A percentile compares a stretch with the other conserved stretches of the same genome.
Conservation (phyloP, 2,329 filamentous ascomycete species). For the Chaetomium olivaceum region DNA sequence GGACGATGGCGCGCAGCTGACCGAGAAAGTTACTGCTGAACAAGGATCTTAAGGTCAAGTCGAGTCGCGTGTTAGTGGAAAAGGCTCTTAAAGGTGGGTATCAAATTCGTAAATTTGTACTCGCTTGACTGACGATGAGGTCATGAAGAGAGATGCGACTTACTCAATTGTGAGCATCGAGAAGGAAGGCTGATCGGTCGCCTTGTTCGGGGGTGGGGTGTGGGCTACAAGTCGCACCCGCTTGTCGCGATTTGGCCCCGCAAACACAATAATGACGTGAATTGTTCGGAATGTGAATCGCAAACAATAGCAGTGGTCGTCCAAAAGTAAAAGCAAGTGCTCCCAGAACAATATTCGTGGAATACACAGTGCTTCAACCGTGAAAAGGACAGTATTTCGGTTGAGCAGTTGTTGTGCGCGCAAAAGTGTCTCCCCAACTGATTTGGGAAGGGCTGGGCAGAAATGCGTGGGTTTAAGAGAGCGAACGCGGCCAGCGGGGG, state of each 20-base stretch:
- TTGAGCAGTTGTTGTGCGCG: not conserved
- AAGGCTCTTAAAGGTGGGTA: not conserved
- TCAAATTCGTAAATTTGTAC: constrained; percentile 1
- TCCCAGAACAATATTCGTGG: not conserved
- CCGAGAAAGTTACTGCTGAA: constrained; percentile 33
- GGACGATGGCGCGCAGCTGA: constrained; percentile 35
- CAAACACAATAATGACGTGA: constrained; percentile 5
- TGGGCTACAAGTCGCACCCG: constrained; percentile 7
- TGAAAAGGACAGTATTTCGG: not conserved
- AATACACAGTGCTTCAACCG: not conserved
- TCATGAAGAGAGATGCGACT: constrained; percentile 20
- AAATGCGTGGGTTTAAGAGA: constrained; percentile 29
- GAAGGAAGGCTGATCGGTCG: constrained; percentile 15
- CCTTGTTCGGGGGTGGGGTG: constrained; percentile 18
- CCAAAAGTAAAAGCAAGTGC: not conserved
- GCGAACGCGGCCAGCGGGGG: constrained; percentile 21
- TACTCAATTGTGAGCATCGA: constrained; percentile 35
- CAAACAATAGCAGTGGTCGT: not conserved
- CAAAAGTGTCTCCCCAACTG: constrained; percentile 2
- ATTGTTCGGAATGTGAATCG: not conserved
- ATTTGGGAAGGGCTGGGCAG: constrained; percentile 22
- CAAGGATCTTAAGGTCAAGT: constrained; percentile 31
- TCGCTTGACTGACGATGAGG: not conserved
- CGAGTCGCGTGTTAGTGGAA: constrained; percentile 23
- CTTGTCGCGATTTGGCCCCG: constrained; percentile 22